Evolutionary conservation across 2,329 filamentous ascomycete genomes (phyloP), one percentile per base, ranked within the genome.

Genomic region (Fusarium burgessii): DNA sequence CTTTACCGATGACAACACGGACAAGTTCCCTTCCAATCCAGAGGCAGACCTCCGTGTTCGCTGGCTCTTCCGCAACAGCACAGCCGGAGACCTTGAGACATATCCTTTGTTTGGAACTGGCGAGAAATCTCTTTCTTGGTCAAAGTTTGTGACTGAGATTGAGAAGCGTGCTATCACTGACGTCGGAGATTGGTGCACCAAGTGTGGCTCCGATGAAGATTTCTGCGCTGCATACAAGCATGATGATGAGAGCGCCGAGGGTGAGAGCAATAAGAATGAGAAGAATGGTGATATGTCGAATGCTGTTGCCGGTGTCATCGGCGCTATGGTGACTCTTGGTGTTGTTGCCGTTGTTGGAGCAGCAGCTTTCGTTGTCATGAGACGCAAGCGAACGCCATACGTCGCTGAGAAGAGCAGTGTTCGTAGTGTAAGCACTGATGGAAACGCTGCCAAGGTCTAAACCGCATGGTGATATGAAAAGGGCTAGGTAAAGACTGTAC

Each of bases 61-160:
- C 42, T 81, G 77, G 67, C 58, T 80, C 23, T 78, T 81, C 75
- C 73, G 74, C n/a, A 81, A 81, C 71, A 76, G 79, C 42, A 80
- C 79, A 10, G 62, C 38, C 15, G 78, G 75, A 9, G 66, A 76
- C 4, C 67, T 80, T 35, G 72, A 71, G 14, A 55, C 72, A 1
- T 80, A 74, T 50, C 77, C 79, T 1, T 72, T 81, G 9, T 80
- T 80, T 43, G 77, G 78, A 15, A 71, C 62, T 0, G 61, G 67
- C 2, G 68, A 80, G n/a, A 68, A 78, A 5, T 73, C 73, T 7
- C 69, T 80, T 9, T 43, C 76, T 5, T 81, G 77, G 76, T 32
- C 72, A 6, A 59, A 68, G 7, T 81, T 80, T 52, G 70, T 74
- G 18, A 59, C 42, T 18, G 74, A 79, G 65, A 78, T 80, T 70